These are phyloP conservation scores for Niveomyces coronatus DNA, from an alignment of 2,329 filamentous ascomycete species.

Conservation along the genomic window DNA sequence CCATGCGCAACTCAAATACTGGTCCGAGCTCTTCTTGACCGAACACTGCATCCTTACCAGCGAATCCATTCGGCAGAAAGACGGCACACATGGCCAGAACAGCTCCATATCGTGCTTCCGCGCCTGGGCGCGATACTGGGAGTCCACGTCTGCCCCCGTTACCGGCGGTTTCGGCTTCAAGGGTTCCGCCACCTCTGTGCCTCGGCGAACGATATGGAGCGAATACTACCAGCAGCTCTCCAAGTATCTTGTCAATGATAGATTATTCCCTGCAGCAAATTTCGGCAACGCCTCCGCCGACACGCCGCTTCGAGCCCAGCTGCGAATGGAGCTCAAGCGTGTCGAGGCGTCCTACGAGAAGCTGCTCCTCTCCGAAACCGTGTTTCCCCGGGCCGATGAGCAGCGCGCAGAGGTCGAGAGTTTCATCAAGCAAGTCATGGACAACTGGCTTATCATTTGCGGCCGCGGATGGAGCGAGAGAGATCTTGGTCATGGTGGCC, in stretches of 20 bases:
- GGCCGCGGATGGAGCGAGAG: constrained; percentile 70
- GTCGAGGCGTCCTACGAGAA: constrained; percentile 73
- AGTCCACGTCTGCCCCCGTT: constrained; percentile 34
- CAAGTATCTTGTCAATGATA: constrained; percentile 56
- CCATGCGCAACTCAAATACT: constrained; percentile 59
- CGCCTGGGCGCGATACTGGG: constrained; percentile 63
- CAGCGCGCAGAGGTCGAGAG: constrained; percentile 68
- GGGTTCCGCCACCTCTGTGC: constrained; percentile 36
- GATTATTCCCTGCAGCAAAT: constrained; percentile 47
- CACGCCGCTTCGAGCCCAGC: constrained; percentile 47
- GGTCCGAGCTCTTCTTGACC: constrained; percentile 69
- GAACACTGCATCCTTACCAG: constrained; percentile 63
- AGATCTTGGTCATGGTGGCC: constrained; percentile 73
- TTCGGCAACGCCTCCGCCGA: constrained; percentile 32
- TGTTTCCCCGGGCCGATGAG: constrained; percentile 77
- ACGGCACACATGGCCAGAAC: constrained; percentile 39
- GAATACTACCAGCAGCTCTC: constrained; percentile 78
- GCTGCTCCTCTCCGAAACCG: constrained; percentile 65
- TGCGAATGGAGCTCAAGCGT: constrained; percentile 67
- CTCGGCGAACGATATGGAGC: constrained; percentile 65
- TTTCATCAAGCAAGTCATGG: constrained; percentile 70
- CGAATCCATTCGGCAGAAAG: constrained; percentile 42
- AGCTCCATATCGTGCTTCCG: constrained; percentile 49
- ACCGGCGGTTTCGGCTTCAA: constrained; percentile 48
- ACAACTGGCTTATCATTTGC: constrained; percentile 77